Evolutionary conservation across 1,284 basidiomycete genomes (phyloP).

Genomic region (Pterula multifida): DNA sequence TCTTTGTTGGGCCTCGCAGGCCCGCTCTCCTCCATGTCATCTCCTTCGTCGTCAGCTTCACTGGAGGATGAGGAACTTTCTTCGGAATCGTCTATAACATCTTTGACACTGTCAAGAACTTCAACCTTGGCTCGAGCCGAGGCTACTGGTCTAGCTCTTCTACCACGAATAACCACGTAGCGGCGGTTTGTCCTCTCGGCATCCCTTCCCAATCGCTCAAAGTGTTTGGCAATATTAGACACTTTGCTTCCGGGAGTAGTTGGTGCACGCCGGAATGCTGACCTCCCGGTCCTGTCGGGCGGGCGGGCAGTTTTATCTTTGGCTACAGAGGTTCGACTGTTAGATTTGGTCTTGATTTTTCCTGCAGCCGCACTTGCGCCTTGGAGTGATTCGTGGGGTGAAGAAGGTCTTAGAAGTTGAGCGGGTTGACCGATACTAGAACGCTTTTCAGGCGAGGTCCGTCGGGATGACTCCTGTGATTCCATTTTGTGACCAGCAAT

Average conservation of each 20-base stretch:
- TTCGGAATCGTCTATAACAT: conserved; percentile 84
- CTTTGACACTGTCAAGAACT: conserved; percentile 84
- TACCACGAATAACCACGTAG: conserved; percentile 75
- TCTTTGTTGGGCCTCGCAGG: conserved; percentile 12
- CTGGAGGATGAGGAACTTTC: conserved; percentile 70
- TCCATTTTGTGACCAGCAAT: conserved; percentile 35
- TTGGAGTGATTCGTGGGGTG: conserved; percentile 16
- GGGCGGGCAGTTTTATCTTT: conserved; percentile 41
- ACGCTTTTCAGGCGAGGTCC: conserved; percentile 63
- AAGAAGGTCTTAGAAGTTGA: conserved; percentile 30
- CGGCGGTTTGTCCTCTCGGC: conserved; percentile 55
- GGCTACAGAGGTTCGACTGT: conserved; percentile 25
- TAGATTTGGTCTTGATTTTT: conserved; percentile 22
- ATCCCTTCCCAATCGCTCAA: conserved; percentile 60
- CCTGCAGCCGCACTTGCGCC: not conserved
- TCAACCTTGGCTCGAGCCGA: conserved; percentile 84
- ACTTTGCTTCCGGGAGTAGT: conserved; percentile 48
- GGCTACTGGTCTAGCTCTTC: conserved; percentile 86
- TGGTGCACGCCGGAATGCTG: conserved; percentile 40
- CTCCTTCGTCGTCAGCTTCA: conserved; percentile 83
- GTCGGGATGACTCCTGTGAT: conserved; percentile 49
- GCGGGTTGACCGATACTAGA: conserved; percentile 25
- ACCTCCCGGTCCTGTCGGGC: conserved; percentile 29
- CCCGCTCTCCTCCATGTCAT: conserved; percentile 45
- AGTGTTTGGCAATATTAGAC: conserved; percentile 65